phyloP scores from a whole-genome alignment of 495 filamentous ascomycete genomes.

The Choiromyces venosus region DNA sequence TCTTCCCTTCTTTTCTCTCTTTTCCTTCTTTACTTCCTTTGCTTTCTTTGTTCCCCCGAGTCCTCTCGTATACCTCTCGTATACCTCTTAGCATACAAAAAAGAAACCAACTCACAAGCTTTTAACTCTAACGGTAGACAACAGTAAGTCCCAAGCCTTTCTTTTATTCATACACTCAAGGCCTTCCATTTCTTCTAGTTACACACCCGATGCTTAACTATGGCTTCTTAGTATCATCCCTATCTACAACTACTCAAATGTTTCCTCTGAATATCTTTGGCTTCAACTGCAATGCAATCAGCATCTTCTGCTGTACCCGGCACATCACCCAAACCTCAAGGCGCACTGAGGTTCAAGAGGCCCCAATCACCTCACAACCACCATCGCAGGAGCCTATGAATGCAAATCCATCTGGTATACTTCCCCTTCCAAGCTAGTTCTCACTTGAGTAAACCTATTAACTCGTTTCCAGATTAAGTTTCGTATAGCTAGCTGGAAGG shows the following conservation, averaged over 20 bases:
- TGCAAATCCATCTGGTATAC: not conserved
- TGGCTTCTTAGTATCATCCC: not conserved
- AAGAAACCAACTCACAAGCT: no score
- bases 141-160: not conserved
- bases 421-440: not conserved
- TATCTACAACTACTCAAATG: not conserved
- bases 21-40: no score
- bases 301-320: not conserved
- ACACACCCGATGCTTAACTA: not conserved
- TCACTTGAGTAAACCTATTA: not conserved
- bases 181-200: not conserved
- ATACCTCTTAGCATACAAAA: no score
- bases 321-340: not conserved
- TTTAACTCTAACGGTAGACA: no score
- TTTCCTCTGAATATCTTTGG: not conserved
- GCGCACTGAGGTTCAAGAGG: not conserved
- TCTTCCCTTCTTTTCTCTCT: no score
- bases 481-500: not conserved
- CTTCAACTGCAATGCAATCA: not conserved
- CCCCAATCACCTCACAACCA: not conserved
- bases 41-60: no score
- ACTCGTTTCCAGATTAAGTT: not conserved
- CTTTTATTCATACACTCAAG: not conserved
- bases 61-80: no score
- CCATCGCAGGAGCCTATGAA: not conserved